A percentile compares a stretch with the other conserved stretches of the same genome.
phyloP scores from a whole-genome alignment of 495 filamentous ascomycete genomes.

The Paragyromitra xinjiangensis region DNA sequence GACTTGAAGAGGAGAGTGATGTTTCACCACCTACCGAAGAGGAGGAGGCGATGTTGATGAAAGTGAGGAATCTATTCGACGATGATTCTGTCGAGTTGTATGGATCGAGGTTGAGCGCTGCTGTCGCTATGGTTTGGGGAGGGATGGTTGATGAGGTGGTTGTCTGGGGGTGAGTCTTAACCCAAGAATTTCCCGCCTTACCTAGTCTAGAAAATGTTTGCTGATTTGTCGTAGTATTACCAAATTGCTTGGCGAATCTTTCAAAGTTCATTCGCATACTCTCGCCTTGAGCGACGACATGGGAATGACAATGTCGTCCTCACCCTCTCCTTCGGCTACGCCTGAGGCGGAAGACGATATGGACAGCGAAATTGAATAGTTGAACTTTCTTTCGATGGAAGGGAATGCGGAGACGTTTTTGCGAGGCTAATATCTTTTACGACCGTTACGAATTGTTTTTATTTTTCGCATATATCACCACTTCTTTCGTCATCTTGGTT shows the following conservation, averaged over 20 bases:
- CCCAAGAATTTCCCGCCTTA: slow-evolving; percentile 14
- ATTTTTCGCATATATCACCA: slow-evolving; percentile 45
- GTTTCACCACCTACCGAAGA: slow-evolving; percentile 77
- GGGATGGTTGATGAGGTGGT: slow-evolving; percentile 98
- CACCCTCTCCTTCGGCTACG: slow-evolving; percentile 53
- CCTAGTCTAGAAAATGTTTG: slow-evolving; percentile 26
- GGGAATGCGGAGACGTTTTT: slow-evolving; percentile 9
- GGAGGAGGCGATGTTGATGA: slow-evolving; percentile 93
- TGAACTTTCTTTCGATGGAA: slow-evolving; percentile 22
- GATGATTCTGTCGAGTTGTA: slow-evolving; percentile 82
- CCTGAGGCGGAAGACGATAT: slow-evolving; percentile 57
- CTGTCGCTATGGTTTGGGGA: slow-evolving; percentile 94
- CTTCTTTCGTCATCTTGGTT: slow-evolving; percentile 32
- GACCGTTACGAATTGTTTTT: slow-evolving; percentile 50
- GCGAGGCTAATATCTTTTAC: slow-evolving; percentile 44
- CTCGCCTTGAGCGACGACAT: slow-evolving; percentile 91
- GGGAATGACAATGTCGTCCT: slow-evolving; percentile 57
- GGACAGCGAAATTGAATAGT: slow-evolving; percentile 53
- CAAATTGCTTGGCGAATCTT: slow-evolving; percentile 96
- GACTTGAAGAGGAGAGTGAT: slow-evolving; percentile 98
- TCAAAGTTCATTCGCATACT: slow-evolving; percentile 95
- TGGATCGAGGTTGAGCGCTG: slow-evolving; percentile 84
- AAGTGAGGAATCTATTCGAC: slow-evolving; percentile 90
- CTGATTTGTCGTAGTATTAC: slow-evolving; percentile 78
- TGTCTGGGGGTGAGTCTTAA: slow-evolving; percentile 85